Conservation (phyloP, 75 land plant genomes). For the Selaginella tamariscina region DNA sequence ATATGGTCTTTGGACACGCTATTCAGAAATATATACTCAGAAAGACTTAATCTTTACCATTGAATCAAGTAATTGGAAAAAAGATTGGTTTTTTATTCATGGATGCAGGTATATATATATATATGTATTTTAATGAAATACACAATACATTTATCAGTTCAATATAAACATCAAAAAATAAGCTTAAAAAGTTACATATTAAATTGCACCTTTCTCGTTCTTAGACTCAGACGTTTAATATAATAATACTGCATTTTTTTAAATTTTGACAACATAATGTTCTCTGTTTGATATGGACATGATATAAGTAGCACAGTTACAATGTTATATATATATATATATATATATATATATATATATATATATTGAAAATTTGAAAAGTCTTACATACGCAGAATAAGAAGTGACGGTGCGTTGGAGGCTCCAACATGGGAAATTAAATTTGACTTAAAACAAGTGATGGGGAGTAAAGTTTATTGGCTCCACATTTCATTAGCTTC, state of each 20-base stretch:
- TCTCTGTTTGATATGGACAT: neutral
- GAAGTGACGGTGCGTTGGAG: conserved; percentile 19
- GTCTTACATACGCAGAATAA: conserved; percentile 21
- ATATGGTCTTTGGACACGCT: conserved; percentile 66
- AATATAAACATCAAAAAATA: conserved; percentile 14
- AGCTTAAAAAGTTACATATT: conserved; percentile 13
- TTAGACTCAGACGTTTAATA: neutral
- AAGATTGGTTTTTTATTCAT: conserved; percentile 71
- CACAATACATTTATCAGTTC: neutral
- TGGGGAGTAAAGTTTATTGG: conserved; percentile 27
- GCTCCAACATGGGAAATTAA: conserved; percentile 53
- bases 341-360: neutral
- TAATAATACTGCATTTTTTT: neutral
- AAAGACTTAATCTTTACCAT: conserved; percentile 44
- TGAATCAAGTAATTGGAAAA: conserved; percentile 35
- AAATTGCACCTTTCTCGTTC: neutral
- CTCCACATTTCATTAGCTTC: conserved; percentile 52
- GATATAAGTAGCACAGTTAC: neutral
- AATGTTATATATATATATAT: neutral
- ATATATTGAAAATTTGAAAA: conserved; percentile 1
- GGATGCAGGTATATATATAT: conserved; percentile 32
- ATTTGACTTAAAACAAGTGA: conserved; percentile 22
- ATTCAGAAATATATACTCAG: conserved; percentile 45
- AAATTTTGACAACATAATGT: neutral
- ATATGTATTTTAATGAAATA: neutral